phyloP scores from a whole-genome alignment of 108 stramenopile genomes.

The Pseudonitzschia pungens region DNA sequence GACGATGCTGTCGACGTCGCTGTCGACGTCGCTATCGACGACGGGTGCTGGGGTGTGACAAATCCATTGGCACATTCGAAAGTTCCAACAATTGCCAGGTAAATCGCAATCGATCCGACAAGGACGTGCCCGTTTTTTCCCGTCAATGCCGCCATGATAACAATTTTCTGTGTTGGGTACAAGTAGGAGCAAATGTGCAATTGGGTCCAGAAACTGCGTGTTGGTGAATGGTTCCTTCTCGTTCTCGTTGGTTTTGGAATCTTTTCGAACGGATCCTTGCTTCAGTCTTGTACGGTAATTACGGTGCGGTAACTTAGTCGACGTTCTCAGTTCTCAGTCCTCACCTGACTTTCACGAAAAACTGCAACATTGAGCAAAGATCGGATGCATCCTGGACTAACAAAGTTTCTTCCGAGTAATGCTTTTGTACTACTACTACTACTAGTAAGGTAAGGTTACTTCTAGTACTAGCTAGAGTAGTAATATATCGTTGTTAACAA shows the following conservation, averaged over 20 bases:
- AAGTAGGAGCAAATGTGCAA: neutral
- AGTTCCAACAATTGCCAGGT: neutral
- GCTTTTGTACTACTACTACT: neutral
- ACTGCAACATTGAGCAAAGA: neutral
- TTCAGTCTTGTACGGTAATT: too few species aligned
- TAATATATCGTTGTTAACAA: too few species aligned
- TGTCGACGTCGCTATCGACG: constrained; percentile 16
- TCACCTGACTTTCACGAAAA: too few species aligned
- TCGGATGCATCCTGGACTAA: neutral
- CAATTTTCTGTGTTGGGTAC: neutral
- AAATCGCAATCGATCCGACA: neutral
- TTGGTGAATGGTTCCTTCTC: too few species aligned
- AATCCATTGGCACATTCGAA: neutral
- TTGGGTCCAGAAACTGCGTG: too few species aligned
- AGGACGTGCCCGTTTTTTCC: neutral
- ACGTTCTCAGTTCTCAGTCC: too few species aligned
- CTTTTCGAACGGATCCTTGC: too few species aligned
- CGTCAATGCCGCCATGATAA: neutral
- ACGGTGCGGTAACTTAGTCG: too few species aligned
- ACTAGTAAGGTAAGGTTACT: neutral
- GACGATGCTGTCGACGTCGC: neutral
- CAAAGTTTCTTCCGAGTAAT: neutral
- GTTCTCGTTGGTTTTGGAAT: too few species aligned
- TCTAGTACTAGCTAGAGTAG: neutral
- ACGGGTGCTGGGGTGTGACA: neutral